Evolutionary conservation across 306 rosid genomes (phyloP), one percentile per base, ranked within the genome.

Genomic region (Cucurbita maxima): DNA sequence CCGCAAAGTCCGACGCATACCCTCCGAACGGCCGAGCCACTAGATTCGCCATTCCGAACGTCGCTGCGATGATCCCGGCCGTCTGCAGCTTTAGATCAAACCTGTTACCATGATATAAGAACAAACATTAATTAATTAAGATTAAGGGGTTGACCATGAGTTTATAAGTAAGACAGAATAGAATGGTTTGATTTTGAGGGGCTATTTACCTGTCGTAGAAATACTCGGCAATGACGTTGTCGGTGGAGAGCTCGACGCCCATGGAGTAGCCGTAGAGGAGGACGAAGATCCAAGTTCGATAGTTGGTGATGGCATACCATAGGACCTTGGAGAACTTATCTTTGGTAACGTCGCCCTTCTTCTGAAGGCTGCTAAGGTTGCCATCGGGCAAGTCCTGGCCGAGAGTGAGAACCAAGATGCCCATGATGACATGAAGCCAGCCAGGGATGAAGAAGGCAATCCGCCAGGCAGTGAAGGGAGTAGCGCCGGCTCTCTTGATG

Each of bases 361-460:
- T 90, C 76, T 88, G 96, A 1, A 93, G 74, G n/a, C 88, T 79
- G 41, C 76, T 54, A 15, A 90, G 97, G 79, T 93, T 93, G 8
- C 98, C 98, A 78, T 93, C 97, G 0, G 97, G 97, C 80, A 87
- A 82, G 75, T 93, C 97, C 50, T 88, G 98, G 44, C 96, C 98
- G 7, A 93, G 80, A 1, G 93, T 87, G 36, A 90, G 58, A 53
- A 92, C 96, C 37, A 90, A 5, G 74, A 90, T 74, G 10, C 97
- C 98, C 91, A 78, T 90, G 61, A 87, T 79, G 4, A 90, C 22
- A 81, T 90, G 89, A 72, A 88, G 38, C 80, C 76, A 86, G 1
- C 92, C 96, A 0, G 96, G 98, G 38, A 93, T 48, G 72, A 90
- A 93, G 80, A 93, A 93, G 16, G 97, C 97, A 51, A 93, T 84